phyloP scores from a whole-genome alignment of 257 asterid genomes.

The Ballota nigra region DNA sequence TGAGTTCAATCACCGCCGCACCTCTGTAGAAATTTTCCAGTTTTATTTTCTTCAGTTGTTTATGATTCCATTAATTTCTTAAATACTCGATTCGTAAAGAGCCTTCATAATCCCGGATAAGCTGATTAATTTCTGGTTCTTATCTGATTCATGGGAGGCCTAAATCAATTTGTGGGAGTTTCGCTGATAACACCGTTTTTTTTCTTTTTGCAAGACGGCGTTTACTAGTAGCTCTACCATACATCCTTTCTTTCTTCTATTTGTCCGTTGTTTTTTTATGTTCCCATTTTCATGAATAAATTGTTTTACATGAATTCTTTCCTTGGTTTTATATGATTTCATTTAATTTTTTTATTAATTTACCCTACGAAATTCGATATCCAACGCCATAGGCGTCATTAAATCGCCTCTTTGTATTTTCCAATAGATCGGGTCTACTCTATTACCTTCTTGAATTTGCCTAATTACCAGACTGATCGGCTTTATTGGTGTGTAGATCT shows the following conservation, averaged over 20 bases:
- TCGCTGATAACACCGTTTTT: conserved; percentile 77
- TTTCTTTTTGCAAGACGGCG: conserved; percentile 37
- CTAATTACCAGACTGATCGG: no score
- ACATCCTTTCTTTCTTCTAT: conserved; percentile 23
- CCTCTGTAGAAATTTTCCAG: neutral
- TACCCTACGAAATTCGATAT: no score
- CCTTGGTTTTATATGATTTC: neutral
- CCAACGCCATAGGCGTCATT: no score
- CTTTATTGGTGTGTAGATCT: neutral
- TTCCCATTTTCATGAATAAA: no score
- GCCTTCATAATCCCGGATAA: conserved; percentile 92
- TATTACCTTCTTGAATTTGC: no score
- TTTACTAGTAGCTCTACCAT: conserved; percentile 70
- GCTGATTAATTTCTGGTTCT: conserved; percentile 45
- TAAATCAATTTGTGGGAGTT: conserved; percentile 59
- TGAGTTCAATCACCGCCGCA: neutral
- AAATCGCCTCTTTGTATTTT: no score
- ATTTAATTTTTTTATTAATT: neutral
- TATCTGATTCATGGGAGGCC: conserved; percentile 94
- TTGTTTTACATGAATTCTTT: no score
- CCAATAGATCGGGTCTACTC: no score
- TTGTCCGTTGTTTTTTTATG: no score
- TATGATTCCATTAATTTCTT: no score
- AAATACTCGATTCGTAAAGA: neutral
- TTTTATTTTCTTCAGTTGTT: neutral